phyloP scores from a whole-genome alignment of 352 stramenopile species.

The Globisporangium viniferum region DNA sequence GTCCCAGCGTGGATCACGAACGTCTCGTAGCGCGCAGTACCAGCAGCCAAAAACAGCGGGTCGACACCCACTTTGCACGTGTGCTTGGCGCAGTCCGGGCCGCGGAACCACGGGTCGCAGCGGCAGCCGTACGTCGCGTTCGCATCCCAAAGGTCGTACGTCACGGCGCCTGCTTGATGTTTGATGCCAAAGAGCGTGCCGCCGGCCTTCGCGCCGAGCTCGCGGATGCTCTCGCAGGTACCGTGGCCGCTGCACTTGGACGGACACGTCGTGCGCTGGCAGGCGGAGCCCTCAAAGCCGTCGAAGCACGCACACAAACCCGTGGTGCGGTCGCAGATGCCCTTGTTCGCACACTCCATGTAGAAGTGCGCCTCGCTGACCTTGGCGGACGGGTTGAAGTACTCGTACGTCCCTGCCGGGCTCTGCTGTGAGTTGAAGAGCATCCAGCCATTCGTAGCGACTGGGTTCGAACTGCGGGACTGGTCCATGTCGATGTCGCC shows the following conservation, averaged over 20 bases:
- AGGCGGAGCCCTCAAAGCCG: conserved; percentile 88
- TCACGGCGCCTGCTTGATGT: conserved; percentile 15
- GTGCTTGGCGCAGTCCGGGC: conserved; percentile 74
- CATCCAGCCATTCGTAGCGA: conserved; percentile 45
- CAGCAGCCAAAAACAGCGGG: conserved; percentile 49
- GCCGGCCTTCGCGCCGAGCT: conserved; percentile 47
- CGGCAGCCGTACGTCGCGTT: conserved; percentile 83
- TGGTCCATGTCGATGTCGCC: conserved; percentile 92
- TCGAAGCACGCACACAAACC: conserved; percentile 88
- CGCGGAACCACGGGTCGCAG: conserved; percentile 87
- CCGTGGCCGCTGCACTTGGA: conserved; percentile 69
- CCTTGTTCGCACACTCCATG: conserved; percentile 93
- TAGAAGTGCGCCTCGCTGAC: conserved; percentile 85
- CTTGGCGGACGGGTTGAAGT: conserved; percentile 49
- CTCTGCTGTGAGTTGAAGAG: conserved; percentile 71
- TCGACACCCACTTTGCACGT: conserved; percentile 72
- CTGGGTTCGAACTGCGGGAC: conserved; percentile 2
- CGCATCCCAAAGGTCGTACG: conserved; percentile 80
- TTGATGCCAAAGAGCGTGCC: conserved; percentile 42
- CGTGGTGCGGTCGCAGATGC: conserved; percentile 83
- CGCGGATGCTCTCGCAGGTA: conserved; percentile 64
- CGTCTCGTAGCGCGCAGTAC: conserved; percentile 36
- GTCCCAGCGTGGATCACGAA: conserved; percentile 46
- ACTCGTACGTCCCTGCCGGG: conserved; percentile 68
- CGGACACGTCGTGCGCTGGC: conserved; percentile 71